phyloP scores from a whole-genome alignment of 108 stramenopile genomes.

The Discostella stelligeroides region DNA sequence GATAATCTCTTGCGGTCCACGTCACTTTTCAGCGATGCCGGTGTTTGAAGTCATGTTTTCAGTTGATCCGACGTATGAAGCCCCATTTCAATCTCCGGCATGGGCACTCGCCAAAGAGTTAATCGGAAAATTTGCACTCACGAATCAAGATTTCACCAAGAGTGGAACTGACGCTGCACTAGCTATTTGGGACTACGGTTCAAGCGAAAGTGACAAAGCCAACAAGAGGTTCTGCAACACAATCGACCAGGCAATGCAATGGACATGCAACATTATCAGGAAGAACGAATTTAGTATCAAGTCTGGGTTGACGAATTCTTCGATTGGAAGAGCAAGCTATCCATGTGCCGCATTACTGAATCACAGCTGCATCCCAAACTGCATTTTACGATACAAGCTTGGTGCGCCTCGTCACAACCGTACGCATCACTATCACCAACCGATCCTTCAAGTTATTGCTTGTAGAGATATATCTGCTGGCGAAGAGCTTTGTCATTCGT shows the following conservation, averaged over 20 bases:
- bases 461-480: conserved; percentile 47
- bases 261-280: conserved; percentile 28
- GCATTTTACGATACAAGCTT: conserved; percentile 60
- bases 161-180: conserved; percentile 1
- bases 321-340: conserved; percentile 61
- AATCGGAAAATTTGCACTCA: conserved; percentile 15
- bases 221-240: neutral
- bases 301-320: conserved; percentile 42
- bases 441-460: conserved; percentile 40
- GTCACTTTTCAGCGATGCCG: conserved; percentile 26
- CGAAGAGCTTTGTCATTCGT: conserved; percentile 73
- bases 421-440: conserved; percentile 16
- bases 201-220: neutral
- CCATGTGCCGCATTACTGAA: conserved; percentile 75
- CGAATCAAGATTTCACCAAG: neutral
- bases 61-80: neutral
- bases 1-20: conserved; percentile 23
- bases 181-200: conserved; percentile 31
- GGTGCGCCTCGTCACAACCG: conserved; percentile 18
- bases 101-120: conserved; percentile 31
- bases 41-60: conserved; percentile 6
- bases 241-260: conserved; percentile 29
- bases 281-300: conserved; percentile 75
- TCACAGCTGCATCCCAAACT: conserved; percentile 75
- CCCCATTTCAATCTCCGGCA: neutral